Percentiles rank a stretch among this genome's conserved stretches.
Conservation (phyloP, 2,329 filamentous ascomycete genomes). For the Cladophialophora bantiana region DNA sequence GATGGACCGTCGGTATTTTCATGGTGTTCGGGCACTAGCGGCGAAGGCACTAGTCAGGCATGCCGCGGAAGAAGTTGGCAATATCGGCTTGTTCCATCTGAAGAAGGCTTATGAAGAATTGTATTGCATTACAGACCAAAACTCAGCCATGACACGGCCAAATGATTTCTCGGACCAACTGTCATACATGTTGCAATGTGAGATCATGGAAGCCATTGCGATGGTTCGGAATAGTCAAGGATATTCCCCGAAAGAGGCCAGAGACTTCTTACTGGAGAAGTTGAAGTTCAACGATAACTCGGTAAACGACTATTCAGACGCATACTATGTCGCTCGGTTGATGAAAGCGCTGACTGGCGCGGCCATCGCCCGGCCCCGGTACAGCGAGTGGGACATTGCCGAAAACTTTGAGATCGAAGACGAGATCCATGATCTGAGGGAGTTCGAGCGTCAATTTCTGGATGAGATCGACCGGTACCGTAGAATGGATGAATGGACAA, state of each 20-base stretch:
- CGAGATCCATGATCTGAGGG: conserved; percentile 60
- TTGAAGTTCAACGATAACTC: conserved; percentile 94
- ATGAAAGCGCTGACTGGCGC: conserved; percentile 69
- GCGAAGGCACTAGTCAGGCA: conserved; percentile 79
- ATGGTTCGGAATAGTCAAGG: conserved; percentile 76
- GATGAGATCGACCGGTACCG: conserved; percentile 69
- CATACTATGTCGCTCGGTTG: conserved; percentile 83
- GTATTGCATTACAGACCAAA: conserved; percentile 75
- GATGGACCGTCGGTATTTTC: conserved; percentile 90
- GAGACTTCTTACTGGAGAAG: conserved; percentile 85
- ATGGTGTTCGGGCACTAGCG: conserved; percentile 88
- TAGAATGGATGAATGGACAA: conserved; percentile 71
- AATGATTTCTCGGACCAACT: conserved; percentile 92
- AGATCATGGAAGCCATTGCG: conserved; percentile 81
- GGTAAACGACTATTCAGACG: conserved; percentile 86
- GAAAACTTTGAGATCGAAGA: conserved; percentile 54
- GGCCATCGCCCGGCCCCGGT: conserved; percentile 55
- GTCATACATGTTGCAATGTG: conserved; percentile 82
- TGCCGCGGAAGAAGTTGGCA: conserved; percentile 72
- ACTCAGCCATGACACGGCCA: conserved; percentile 76
- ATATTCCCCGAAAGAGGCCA: conserved; percentile 78
- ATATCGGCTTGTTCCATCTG: conserved; percentile 83
- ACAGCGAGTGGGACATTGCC: conserved; percentile 49
- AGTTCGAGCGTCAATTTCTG: conserved; percentile 63
- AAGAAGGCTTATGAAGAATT: conserved; percentile 85